phyloP scores from a whole-genome alignment of 805 yeast species.

The Nakazawaea anatomiae region DNA sequence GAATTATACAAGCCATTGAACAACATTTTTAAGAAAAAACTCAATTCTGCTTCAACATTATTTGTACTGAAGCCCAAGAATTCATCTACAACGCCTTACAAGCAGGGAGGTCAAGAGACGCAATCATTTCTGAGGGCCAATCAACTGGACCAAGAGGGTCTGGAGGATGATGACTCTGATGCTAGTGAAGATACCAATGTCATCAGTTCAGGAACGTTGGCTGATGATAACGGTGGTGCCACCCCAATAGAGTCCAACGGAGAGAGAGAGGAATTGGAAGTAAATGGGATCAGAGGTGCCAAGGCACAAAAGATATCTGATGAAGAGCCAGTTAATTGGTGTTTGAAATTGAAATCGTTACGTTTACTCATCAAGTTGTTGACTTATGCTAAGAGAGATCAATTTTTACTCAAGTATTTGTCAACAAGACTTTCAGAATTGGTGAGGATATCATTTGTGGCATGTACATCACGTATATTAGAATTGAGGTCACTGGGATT shows the following conservation, averaged over 20 bases:
- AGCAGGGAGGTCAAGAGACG: conserved; percentile 5
- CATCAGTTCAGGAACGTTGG: conserved; percentile 7
- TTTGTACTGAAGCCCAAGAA: conserved; percentile 14
- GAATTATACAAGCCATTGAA: conserved; percentile 18
- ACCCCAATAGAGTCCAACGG: not conserved
- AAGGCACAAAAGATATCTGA: conserved; percentile 22
- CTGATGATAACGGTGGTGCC: conserved; percentile 1
- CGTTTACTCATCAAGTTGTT: conserved; percentile 40
- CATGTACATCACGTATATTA: conserved; percentile 67
- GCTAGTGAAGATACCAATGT: conserved; percentile 19
- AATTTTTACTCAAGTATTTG: conserved; percentile 32
- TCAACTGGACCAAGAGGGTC: not conserved
- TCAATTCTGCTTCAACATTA: conserved; percentile 25
- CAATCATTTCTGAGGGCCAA: not conserved
- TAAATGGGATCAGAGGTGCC: conserved; percentile 12
- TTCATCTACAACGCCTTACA: conserved; percentile 4
- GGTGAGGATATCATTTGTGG: conserved; percentile 72
- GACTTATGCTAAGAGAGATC: conserved; percentile 30
- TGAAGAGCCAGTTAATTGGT: conserved; percentile 55
- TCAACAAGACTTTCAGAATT: conserved; percentile 52
- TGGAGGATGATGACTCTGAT: conserved; percentile 11
- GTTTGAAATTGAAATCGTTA: conserved; percentile 43
- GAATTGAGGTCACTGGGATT: conserved; percentile 62
- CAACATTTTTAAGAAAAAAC: conserved; percentile 19
- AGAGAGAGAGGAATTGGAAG: conserved; percentile 12